Conservation (phyloP, 2,329 filamentous ascomycete species). For the Sclerotinia subarctica region DNA sequence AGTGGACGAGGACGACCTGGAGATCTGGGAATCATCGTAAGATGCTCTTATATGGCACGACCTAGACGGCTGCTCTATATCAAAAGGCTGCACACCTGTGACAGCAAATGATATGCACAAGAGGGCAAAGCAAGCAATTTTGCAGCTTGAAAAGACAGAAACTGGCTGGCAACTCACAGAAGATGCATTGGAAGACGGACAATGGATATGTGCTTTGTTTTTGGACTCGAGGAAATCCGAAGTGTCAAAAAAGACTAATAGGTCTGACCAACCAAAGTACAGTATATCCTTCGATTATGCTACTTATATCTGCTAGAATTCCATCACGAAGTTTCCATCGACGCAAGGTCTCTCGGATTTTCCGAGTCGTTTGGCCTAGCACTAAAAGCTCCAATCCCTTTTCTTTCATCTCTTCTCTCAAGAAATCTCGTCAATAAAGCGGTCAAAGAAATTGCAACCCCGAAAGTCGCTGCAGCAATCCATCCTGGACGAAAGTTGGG, state of each 20-base stretch:
- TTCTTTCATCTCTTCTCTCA: slow-evolving; percentile 19
- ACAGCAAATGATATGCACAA: background rate
- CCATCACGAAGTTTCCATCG: background rate
- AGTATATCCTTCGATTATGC: background rate
- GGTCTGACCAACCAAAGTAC: background rate
- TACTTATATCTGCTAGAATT: background rate
- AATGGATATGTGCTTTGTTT: too few species aligned
- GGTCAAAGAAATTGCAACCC: background rate
- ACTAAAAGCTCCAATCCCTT: background rate
- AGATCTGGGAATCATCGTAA: background rate
- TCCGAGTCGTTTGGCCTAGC: background rate
- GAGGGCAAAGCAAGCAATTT: background rate
- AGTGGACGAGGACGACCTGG: background rate
- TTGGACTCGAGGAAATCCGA: background rate
- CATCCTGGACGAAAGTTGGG: slow-evolving; percentile 29
- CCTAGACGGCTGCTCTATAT: background rate
- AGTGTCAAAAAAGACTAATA: background rate
- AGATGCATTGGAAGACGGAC: rapidly evolving
- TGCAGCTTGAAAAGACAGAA: background rate
- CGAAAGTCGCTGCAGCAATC: slow-evolving; percentile 23
- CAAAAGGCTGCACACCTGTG: background rate
- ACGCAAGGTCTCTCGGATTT: background rate
- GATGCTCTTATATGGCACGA: too few species aligned
- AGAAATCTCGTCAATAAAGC: slow-evolving; percentile 14
- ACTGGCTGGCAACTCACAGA: background rate